phyloP scores from a whole-genome alignment of 2,329 filamentous ascomycete species.

The Hypoxylon sp. region DNA sequence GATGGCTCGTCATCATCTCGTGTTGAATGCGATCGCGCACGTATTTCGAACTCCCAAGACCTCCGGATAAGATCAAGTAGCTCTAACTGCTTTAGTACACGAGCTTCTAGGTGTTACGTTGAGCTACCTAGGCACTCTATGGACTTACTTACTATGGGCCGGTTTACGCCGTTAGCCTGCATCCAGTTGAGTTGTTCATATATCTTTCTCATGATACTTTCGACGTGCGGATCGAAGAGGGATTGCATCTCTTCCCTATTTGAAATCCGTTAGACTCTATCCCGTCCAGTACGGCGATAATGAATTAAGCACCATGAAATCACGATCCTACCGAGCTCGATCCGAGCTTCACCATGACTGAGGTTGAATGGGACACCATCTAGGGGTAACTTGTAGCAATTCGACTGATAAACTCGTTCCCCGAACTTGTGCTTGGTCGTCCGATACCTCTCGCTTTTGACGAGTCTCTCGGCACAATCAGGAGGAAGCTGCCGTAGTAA shows the following conservation, averaged over 20 bases:
- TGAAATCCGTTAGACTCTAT: slow-evolving; percentile 23
- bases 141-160: slow-evolving; percentile 58
- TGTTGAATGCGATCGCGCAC: slow-evolving; percentile 61
- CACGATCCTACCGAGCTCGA: slow-evolving; percentile 60
- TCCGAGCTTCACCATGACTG: slow-evolving; percentile 56
- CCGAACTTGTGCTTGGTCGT: slow-evolving; percentile 61
- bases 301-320: slow-evolving; percentile 55
- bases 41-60: slow-evolving; percentile 63
- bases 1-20: slow-evolving; percentile 54
- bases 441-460: slow-evolving; percentile 58
- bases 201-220: slow-evolving; percentile 58
- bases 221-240: slow-evolving; percentile 61
- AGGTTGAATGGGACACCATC: slow-evolving; percentile 61
- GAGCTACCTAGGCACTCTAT: background rate
- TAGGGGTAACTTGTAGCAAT: slow-evolving; percentile 60
- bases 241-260: slow-evolving; percentile 60
- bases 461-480: slow-evolving; percentile 57
- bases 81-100: slow-evolving; percentile 49
- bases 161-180: slow-evolving; percentile 49
- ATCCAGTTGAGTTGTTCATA: slow-evolving; percentile 60
- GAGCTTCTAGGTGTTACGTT: background rate
- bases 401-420: slow-evolving; percentile 60
- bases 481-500: slow-evolving; percentile 55
- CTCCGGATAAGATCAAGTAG: slow-evolving; percentile 63
- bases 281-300: background rate